These are phyloP conservation scores for Ophiocordyceps polyrhachis-furcata DNA, from an alignment of 2,329 filamentous ascomycete genomes.

Conservation along the genomic window DNA sequence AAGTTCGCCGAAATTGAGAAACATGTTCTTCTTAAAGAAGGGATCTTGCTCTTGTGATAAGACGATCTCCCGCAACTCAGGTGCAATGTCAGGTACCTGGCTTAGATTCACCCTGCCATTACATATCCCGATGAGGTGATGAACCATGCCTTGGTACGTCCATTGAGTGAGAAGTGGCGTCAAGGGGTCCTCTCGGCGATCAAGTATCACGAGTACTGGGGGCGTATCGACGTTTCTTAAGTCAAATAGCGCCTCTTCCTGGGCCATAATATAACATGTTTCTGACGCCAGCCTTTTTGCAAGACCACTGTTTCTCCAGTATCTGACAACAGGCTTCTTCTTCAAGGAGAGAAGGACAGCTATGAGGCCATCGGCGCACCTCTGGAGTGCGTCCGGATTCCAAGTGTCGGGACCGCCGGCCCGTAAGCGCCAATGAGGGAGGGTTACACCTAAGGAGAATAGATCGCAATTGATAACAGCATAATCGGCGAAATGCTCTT, in stretches of 20 bases:
- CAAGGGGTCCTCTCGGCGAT: conserved; percentile 84
- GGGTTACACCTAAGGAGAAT: conserved; percentile 58
- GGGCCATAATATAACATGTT: conserved; percentile 78
- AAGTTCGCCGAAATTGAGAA: conserved; percentile 87
- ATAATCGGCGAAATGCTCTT: conserved; percentile 95
- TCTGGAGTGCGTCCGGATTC: conserved; percentile 75
- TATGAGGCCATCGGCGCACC: conserved; percentile 72
- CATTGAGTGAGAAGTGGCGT: conserved; percentile 91
- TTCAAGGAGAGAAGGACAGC: conserved; percentile 76
- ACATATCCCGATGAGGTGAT: conserved; percentile 81
- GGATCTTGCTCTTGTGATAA: conserved; percentile 93
- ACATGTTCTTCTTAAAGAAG: conserved; percentile 99
- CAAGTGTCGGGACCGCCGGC: conserved; percentile 65
- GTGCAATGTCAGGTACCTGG: conserved; percentile 63
- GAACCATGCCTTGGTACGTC: conserved; percentile 99
- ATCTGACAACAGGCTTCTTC: conserved; percentile 90
- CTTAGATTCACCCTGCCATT: conserved; percentile 88
- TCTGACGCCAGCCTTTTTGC: conserved; percentile 89
- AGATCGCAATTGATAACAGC: conserved; percentile 89
- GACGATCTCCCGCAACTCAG: conserved; percentile 84
- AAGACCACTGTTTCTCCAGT: conserved; percentile 75
- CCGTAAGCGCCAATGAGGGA: conserved; percentile 64
- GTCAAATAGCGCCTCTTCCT: conserved; percentile 92
- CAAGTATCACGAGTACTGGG: conserved; percentile 76
- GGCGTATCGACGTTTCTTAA: conserved; percentile 90